Conservation (phyloP, 1,284 basidiomycete genomes). For the Sporisorium scitamineum region DNA sequence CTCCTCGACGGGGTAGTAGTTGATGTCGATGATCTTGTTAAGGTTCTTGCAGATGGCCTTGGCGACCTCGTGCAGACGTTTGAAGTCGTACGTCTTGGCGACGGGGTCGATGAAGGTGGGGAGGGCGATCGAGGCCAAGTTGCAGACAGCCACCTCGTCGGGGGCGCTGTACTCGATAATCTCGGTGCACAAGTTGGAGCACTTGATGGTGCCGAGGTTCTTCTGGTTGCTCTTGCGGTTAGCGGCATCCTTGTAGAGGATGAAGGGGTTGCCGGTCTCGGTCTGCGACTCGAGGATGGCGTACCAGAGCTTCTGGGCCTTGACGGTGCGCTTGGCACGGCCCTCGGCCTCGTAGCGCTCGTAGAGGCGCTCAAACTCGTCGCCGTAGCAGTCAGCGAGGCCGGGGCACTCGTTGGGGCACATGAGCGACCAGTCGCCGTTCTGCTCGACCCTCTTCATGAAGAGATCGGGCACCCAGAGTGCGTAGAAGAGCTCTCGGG, state of each 20-base stretch:
- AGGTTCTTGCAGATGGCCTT: conserved; percentile 81
- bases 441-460: conserved; percentile 71
- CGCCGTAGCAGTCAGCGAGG: conserved; percentile 88
- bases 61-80: conserved; percentile 91
- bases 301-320: conserved; percentile 99
- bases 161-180: conserved; percentile 99
- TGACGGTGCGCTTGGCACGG: conserved; percentile 85
- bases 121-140: conserved; percentile 95
- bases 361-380: conserved; percentile 91
- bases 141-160: conserved; percentile 98
- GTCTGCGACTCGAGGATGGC: conserved; percentile 96
- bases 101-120: conserved; percentile 73
- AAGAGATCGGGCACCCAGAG: conserved; percentile 99
- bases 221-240: conserved; percentile 82
- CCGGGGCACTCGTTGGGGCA: conserved; percentile 96
- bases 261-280: conserved; percentile 98
- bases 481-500: conserved; percentile 97
- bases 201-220: conserved; percentile 99
- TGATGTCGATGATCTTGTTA: conserved; percentile 92
- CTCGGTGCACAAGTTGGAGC: conserved; percentile 98
- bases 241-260: conserved; percentile 86
- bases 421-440: conserved; percentile 94
- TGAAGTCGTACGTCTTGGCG: conserved; percentile 79
- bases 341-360: conserved; percentile 91
- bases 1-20: conserved; percentile 91